Base-by-base conservation (phyloP, 345 rosid genomes). In the Salix viminalis region DNA sequence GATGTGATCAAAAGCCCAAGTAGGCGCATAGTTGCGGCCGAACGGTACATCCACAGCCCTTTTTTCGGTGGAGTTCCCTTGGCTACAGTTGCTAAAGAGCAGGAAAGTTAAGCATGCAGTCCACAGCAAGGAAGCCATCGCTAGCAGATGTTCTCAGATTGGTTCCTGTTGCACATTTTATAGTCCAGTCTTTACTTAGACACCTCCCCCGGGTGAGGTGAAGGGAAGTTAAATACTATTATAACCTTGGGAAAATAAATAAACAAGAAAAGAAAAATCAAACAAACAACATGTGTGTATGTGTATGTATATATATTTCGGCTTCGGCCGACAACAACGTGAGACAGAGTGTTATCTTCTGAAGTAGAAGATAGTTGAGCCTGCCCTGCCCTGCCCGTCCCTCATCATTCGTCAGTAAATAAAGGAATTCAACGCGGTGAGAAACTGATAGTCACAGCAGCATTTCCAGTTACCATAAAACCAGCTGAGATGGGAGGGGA, bases 1-100 rank as follows among this genome's bases (percentile, higher is more conserved):
- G 72, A 80, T 80, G 72, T 80, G 83, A 42, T 80, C 83, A 52
- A 75, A 75, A 67, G 83, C 83, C 83, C 83, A 80, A 1, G 83
- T 80, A 0, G 83, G 79, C 2, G 9, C 15, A 68, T 75, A 80
- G 83, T 75, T 80, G 46, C 79, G 75, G 14, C 79, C 72, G 37
- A 80, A 80, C 5, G 76, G 79, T 0, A 80, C 83, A 42, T 70
- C 68, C 8, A 70, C 50, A 1, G 76, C 68, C 28, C n/a, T n/a
- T 13, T 75, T 39, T 28, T 71, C 5, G 79, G 76, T 6, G 71
- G 4, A 54, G 67, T 72, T 19, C 60, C 71, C 67, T 7, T 64
- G 9, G 72, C 41, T 69, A 30, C 74, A 28, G 58, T 39, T 7
- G 36, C 81, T 32, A 79, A 56, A 19, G n/a, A 79, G 18, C 46